Base-by-base conservation (phyloP, 2,329 filamentous ascomycete genomes). In the Falciphora oryzae region DNA sequence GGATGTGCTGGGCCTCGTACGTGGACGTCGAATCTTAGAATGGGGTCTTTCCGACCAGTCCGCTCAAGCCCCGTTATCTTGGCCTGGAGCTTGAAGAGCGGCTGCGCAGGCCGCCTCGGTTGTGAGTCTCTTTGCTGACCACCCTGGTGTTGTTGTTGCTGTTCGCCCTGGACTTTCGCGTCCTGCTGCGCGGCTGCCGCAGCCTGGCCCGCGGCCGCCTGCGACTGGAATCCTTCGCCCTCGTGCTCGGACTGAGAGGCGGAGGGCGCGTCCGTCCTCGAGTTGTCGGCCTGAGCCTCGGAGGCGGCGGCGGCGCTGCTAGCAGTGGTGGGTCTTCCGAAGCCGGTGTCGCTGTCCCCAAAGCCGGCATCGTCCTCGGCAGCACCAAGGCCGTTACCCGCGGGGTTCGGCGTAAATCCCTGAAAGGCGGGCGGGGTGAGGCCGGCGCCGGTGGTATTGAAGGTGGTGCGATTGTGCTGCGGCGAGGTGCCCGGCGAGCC, bases 1-100 rank as follows among this genome's bases (percentile, higher is more conserved):
- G 59, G 59, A 25, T 58, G 14, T 14, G 25, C 31, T 13, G 28
- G 57, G 27, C 29, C 63, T 74, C 89, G 74, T 88, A 98, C 95
- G 78, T 99, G 92, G 68, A 98, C 92, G 78, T 99, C 95, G 74
- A 99, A 99, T 71, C 92, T 87, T 66, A 99, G 78, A 69, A 98
- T 93, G 0, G 93, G 93, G 72, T 99, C 95, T 77, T 98, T 99
- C 77, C 96, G 93, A 67, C 93, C 93, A 4, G 91, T 95, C 66
- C 95, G 85, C 79, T 99, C 95, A 61, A 99, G 81, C 2, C 91
- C 93, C 0, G 93, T 97, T 68, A 99, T 93, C 80, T 98, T 99
- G 59, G 91, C 93, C 75, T 97, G 93, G 53, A 99, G 84, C 77
- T 92, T 94, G 77, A 91, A 93, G 67, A 89, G 86, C 32, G 91